Evolutionary conservation across 2,329 filamentous ascomycete species (phyloP).

Genomic region (Cladophialophora yegresii): DNA sequence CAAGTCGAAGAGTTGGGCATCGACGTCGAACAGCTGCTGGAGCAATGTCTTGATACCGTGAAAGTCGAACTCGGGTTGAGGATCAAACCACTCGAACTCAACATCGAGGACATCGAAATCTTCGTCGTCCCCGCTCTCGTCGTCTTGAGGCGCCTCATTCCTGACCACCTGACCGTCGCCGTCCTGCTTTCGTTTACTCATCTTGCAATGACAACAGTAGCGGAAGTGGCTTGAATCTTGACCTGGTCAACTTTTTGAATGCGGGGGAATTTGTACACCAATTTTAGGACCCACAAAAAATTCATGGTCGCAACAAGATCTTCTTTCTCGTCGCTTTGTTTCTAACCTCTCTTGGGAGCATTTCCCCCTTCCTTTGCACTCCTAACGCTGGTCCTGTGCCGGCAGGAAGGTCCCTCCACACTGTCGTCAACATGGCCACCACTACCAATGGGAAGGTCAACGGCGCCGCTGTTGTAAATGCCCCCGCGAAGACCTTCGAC

Average conservation of each 20-base stretch:
- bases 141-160: constrained; percentile 23
- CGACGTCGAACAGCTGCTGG: constrained; percentile 88
- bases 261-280: constrained; percentile 10
- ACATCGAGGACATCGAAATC: constrained; percentile 91
- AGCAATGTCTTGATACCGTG: constrained; percentile 89
- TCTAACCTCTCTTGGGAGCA: constrained; percentile 11
- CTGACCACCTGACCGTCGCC: constrained; percentile 26
- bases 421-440: constrained; percentile 5
- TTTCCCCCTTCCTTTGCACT: not conserved
- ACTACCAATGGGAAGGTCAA: constrained; percentile 34
- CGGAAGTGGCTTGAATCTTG: not conserved
- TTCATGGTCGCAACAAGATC: constrained; percentile 3
- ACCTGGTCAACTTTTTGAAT: not conserved
- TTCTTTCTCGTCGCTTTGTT: constrained; percentile 31
- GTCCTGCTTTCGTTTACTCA: constrained; percentile 37
- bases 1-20: constrained; percentile 81
- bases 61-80: constrained; percentile 84
- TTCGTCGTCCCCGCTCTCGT: constrained; percentile 49
- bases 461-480: constrained; percentile 33
- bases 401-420: not conserved
- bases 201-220: constrained; percentile 10
- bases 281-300: constrained; percentile 17
- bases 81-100: constrained; percentile 99
- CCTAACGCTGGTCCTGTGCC: constrained; percentile 26
- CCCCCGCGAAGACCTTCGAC: constrained; percentile 41